A percentile compares a stretch with the other conserved stretches of the same genome.
Evolutionary conservation across 345 rosid species (phyloP).

Genomic region (Camelina neglecta): DNA sequence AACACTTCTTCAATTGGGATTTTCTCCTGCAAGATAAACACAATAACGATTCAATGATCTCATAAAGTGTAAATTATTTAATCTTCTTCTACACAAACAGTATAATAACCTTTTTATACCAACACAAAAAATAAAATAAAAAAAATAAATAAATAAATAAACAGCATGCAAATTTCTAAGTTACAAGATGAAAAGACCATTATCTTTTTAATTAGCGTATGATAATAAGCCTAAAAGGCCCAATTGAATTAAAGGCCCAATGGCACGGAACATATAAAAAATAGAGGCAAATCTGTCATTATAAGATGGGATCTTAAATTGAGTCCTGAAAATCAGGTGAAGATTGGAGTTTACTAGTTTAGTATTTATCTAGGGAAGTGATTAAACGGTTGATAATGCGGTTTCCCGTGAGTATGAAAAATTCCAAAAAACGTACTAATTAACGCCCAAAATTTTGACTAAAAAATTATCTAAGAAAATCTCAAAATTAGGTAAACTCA

Average conservation of each 20-base stretch:
- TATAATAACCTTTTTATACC: too few species aligned
- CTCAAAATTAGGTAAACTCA: conserved; percentile 15
- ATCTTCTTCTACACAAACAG: too few species aligned
- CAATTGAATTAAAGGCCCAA: background rate
- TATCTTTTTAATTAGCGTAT: background rate
- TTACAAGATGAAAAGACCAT: too few species aligned
- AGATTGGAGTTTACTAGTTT: background rate
- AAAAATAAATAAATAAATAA: too few species aligned
- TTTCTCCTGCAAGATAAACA: conserved; percentile 58
- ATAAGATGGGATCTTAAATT: background rate
- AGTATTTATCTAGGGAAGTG: conserved; percentile 28
- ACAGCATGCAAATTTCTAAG: too few species aligned
- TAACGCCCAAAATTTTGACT: background rate
- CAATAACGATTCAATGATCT: background rate
- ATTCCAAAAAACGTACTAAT: background rate
- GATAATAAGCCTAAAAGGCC: background rate
- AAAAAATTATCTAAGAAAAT: conserved; percentile 4
- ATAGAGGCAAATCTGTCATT: conserved; percentile 23
- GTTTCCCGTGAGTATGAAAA: conserved; percentile 4
- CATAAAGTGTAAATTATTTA: background rate
- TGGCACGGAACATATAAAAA: background rate
- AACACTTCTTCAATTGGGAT: conserved; percentile 91
- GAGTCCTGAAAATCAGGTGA: conserved; percentile 32
- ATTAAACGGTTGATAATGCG: conserved; percentile 12
- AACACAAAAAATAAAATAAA: too few species aligned